Base-by-base conservation (phyloP, 257 asterid species). In the Scutellaria galericulata region DNA sequence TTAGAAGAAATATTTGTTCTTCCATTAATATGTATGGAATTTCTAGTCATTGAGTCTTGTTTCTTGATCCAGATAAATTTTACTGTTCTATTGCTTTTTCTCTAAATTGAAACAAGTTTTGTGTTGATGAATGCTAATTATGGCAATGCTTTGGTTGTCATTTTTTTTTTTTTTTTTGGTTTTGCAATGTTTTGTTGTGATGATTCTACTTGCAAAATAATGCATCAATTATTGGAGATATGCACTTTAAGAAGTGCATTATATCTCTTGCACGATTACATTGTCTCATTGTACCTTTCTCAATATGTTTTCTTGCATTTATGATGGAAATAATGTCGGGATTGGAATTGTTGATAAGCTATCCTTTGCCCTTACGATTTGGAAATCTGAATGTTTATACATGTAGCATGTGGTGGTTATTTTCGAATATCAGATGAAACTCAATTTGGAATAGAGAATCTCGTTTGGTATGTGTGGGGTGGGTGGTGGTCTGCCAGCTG, bases 401-500 rank as follows among this genome's bases (percentile, higher is more conserved):
- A 0, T 31, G 37, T 31, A 4, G 37, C 37, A 31, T 31, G 5
- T 31, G 37, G 37, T 2, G 37, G 5, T 31, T 31, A 31, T 0
- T 31, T 31, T 2, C 2, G 4, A 31, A 31, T 31, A 31, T 31
- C 5, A 31, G 5, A 31, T 31, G 5, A 31, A 2, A 2, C 37
- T 1, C 5, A 4, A 4, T 31, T 31, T 31, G 37, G 37, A 31
- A 31, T 31, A 3, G 37, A 31, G 37, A 31, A 31, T 31, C 13
- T 57, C 13, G 12, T 13, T 57, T 10, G 9, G 13, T 11, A 24
- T 24, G 42, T 27, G 10, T 24, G 42, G 14, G 62, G 50, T 7
- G 6, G 55, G 14, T 11, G n/a, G 1, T 27, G 59, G 59, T 48
- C 14, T 41, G 64, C 64, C 74, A 68, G 56, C 55, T 69, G 65